Evolutionary conservation across 805 yeast genomes (phyloP), one percentile per base, ranked within the genome.

Genomic region (Candida coleopterorum): DNA sequence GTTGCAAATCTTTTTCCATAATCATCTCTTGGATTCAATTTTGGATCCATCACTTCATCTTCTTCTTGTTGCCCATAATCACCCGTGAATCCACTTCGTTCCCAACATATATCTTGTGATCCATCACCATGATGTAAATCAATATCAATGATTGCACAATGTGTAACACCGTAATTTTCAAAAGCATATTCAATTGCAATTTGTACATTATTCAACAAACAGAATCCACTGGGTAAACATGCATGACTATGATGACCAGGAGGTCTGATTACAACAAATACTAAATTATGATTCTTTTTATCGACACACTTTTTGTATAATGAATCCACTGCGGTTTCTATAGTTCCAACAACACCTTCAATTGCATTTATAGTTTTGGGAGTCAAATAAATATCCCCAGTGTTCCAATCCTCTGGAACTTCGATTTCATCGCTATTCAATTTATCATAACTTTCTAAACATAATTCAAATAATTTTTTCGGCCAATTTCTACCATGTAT

Each of bases 121-220:
- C 95, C 95, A 57, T 85, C 95, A 12, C 95, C 95, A 52, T 85
- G 95, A 52, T 85, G 95, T 28, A 85, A 65, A 55, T 85, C 95
- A 43, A 86, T 81, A 55, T 85, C 95, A 21, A 85, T 58, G 14
- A 85, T 81, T 0, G 82, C 88, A 12, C 87, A 87, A 60, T 85
- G 95, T 1, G 90, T 80, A 2, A 85, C 78, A 2, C 68, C 77
- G 48, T 81, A 75, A 6, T 64, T 55, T 29, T 64, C 73, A 37
- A 67, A 71, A 1, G 94, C 94, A 51, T 85, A 85, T 49, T 84
- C 89, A 18, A 83, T 77, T 2, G 83, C 86, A 23, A 86, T 76
- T 41, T 85, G 94, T 0, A 81, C 94, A 50, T 85, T 85, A 59
- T 85, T 85, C 35, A 85, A 65, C 32, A 86, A 58, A 55, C 95